A percentile compares a stretch with the other conserved stretches of the same genome.
These are phyloP conservation scores for Tetratostichococcus sp. DNA, from an alignment of 139 green algal species.

Conservation along the genomic window DNA sequence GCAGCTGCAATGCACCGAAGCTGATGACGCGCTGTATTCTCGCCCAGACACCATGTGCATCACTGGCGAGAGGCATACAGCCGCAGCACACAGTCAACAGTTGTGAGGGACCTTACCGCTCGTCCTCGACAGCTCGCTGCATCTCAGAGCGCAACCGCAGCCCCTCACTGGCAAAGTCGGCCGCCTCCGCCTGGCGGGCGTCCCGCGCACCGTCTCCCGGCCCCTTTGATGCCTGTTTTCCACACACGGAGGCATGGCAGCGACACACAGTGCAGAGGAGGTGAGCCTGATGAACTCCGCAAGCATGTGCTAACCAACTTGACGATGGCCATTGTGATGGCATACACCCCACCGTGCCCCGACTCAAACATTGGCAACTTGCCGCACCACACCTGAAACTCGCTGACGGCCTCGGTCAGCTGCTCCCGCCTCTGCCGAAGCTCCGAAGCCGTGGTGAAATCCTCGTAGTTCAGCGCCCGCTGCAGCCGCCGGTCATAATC, in stretches of 20 bases:
- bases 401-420: conserved; percentile 25
- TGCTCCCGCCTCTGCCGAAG: conserved; percentile 50
- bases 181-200: conserved; percentile 17
- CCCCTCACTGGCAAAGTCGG: conserved; percentile 52
- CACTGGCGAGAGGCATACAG: too few species aligned
- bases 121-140: conserved; percentile 51
- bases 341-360: too few species aligned
- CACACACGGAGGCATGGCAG: too few species aligned
- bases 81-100: background rate
- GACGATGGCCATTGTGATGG: too few species aligned
- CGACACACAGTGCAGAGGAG: too few species aligned
- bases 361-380: too few species aligned
- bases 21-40: too few species aligned
- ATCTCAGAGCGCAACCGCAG: conserved; percentile 58
- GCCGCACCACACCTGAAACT: conserved; percentile 4
- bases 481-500: conserved; percentile 63
- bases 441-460: conserved; percentile 61
- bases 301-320: background rate
- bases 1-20: too few species aligned
- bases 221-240: conserved; percentile 60
- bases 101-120: conserved; percentile 30
- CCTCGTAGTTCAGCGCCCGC: conserved; percentile 72
- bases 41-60: too few species aligned
- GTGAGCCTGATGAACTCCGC: too few species aligned
- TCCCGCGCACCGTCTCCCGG: conserved; percentile 31